Conservation (phyloP, 768 basidiomycete genomes). For the Naganishia vaughanmartiniae region DNA sequence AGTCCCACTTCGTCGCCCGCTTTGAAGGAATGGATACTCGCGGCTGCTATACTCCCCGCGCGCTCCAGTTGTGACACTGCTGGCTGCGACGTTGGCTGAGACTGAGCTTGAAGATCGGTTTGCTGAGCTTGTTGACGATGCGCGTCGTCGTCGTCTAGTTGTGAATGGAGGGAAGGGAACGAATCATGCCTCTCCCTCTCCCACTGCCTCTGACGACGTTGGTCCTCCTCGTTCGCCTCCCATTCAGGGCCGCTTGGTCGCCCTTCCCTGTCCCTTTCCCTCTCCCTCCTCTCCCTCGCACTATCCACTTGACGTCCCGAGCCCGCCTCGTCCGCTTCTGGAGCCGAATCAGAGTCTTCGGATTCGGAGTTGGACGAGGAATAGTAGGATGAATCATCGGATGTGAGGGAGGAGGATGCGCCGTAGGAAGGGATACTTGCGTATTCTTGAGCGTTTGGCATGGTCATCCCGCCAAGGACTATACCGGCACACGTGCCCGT, state of each 20-base stretch:
- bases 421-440: conserved; percentile 13
- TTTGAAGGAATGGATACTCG: neutral
- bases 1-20: conserved; percentile 7
- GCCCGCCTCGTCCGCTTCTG: neutral
- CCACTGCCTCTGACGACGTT: too few relatives aligned
- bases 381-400: neutral
- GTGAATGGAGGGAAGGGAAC: neutral
- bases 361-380: neutral
- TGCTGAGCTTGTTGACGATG: too few relatives aligned
- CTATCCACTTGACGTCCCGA: too few relatives aligned
- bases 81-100: neutral
- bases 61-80: neutral
- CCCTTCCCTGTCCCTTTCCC: too few relatives aligned
- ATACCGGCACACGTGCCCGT: neutral
- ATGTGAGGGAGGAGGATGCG: neutral
- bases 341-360: neutral
- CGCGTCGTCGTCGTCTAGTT: neutral
- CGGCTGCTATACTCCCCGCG: neutral
- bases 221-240: too few relatives aligned
- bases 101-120: neutral
- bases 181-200: neutral
- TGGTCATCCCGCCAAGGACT: neutral
- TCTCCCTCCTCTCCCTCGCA: too few relatives aligned
- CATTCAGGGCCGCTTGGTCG: too few relatives aligned
- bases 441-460: conserved; percentile 10